Conservation (phyloP, 2,329 filamentous ascomycete species). For the Xylaria multiplex region DNA sequence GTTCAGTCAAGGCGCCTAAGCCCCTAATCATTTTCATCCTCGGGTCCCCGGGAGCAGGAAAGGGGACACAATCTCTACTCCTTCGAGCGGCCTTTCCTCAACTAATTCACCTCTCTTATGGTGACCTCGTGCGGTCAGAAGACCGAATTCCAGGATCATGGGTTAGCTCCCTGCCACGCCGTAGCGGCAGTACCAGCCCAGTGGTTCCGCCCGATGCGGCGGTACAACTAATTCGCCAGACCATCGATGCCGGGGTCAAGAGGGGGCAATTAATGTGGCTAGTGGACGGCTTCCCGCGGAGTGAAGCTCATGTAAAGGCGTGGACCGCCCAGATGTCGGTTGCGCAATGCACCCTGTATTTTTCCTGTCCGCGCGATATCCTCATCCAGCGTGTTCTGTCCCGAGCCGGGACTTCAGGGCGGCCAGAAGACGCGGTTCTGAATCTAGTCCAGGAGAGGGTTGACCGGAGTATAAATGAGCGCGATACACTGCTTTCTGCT, state of each 20-base stretch:
- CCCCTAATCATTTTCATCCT: constrained; percentile 41
- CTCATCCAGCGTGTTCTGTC: constrained; percentile 29
- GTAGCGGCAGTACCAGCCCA: constrained; percentile 23
- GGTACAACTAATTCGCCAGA: constrained; percentile 32
- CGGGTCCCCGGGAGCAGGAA: constrained; percentile 42
- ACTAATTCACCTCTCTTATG: constrained; percentile 43
- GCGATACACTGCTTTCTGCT: background rate
- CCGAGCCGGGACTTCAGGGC: constrained; percentile 34
- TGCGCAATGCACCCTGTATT: constrained; percentile 23
- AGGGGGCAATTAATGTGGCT: constrained; percentile 37
- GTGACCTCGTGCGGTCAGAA: constrained; percentile 39
- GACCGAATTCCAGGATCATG: constrained; percentile 39
- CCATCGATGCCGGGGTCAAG: constrained; percentile 33
- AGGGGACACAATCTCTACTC: constrained; percentile 38
- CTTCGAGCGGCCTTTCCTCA: constrained; percentile 28
- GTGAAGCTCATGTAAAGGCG: constrained; percentile 30
- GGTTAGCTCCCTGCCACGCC: constrained; percentile 40
- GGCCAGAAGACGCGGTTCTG: constrained; percentile 35
- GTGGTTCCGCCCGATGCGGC: constrained; percentile 32
- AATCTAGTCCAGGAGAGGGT: constrained; percentile 30
- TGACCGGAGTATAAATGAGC: constrained; percentile 14
- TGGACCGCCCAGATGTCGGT: constrained; percentile 34
- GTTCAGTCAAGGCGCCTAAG: no score
- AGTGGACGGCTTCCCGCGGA: constrained; percentile 41
- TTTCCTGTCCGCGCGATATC: background rate